A percentile compares a stretch with the other conserved stretches of the same genome.
phyloP scores from a whole-genome alignment of 2,329 filamentous ascomycete species.

The Penicillium sclerotiorum region DNA sequence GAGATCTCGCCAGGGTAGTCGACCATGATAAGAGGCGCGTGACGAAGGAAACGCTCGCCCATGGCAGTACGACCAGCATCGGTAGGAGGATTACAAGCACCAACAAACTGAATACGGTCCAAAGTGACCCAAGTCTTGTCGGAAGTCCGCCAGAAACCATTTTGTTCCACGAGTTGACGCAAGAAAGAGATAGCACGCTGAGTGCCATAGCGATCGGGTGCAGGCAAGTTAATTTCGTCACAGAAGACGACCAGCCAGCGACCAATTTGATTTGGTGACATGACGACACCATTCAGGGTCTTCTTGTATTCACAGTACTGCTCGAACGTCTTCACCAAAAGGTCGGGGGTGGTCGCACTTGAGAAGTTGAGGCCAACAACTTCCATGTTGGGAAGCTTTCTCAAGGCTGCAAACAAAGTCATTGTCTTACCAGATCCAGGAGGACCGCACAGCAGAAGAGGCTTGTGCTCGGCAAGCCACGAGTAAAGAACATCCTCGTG shows the following conservation, averaged over 20 bases:
- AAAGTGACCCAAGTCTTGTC: slow-evolving; percentile 98
- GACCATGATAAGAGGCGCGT: slow-evolving; percentile 99
- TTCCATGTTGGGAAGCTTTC: slow-evolving; percentile 98
- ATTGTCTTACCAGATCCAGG: slow-evolving; percentile 99
- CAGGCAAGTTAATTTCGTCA: slow-evolving; percentile 98
- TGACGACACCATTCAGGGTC: slow-evolving; percentile 91
- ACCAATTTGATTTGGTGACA: slow-evolving; percentile 94
- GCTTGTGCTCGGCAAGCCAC: slow-evolving; percentile 98
- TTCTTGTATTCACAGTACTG: slow-evolving; percentile 99
- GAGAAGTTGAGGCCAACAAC: slow-evolving; percentile 99
- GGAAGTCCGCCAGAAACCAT: slow-evolving; percentile 96
- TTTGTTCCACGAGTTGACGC: slow-evolving; percentile 95
- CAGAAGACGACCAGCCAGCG: slow-evolving; percentile 99
- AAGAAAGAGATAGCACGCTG: slow-evolving; percentile 97
- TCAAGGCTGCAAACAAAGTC: slow-evolving; percentile 96
- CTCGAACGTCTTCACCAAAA: slow-evolving; percentile 98
- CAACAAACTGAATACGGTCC: slow-evolving; percentile 97
- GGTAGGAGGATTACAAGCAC: slow-evolving; percentile 96
- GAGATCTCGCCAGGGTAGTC: slow-evolving; percentile 97
- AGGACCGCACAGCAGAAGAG: slow-evolving; percentile 91
- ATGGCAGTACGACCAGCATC: slow-evolving; percentile 95
- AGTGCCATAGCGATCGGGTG: slow-evolving; percentile 95
- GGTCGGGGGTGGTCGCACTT: slow-evolving; percentile 94
- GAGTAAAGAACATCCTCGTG: slow-evolving; percentile 99
- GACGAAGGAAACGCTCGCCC: slow-evolving; percentile 88